Conservation (phyloP, 2,329 filamentous ascomycete species). For the Thielaviopsis euricoi region DNA sequence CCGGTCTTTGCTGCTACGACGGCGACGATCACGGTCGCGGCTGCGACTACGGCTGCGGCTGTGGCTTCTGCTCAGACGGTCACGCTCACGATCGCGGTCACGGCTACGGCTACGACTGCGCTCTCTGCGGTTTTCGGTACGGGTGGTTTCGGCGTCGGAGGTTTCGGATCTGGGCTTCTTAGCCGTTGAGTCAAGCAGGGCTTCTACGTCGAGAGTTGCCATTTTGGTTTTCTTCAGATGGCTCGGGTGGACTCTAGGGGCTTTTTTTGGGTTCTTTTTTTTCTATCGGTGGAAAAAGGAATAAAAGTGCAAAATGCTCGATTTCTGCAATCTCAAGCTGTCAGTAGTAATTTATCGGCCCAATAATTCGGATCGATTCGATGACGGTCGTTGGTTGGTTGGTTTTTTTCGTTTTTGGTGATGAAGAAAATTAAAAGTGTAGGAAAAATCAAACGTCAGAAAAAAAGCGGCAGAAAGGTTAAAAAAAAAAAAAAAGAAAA, state of each 20-base stretch:
- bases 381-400: too few relatives aligned
- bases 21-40: slow-evolving; percentile 67
- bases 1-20: slow-evolving; percentile 40
- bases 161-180: slow-evolving; percentile 31
- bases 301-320: not conserved
- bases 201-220: slow-evolving; percentile 60
- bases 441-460: not conserved
- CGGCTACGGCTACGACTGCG: slow-evolving; percentile 28
- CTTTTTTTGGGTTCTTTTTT: not conserved
- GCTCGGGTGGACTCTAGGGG: not conserved
- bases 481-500: not conserved
- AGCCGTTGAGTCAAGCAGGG: slow-evolving; percentile 72
- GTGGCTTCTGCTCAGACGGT: slow-evolving; percentile 47
- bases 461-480: not conserved
- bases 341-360: not conserved
- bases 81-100: slow-evolving; percentile 31
- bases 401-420: not conserved
- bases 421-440: not conserved
- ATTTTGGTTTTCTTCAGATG: slow-evolving; percentile 18
- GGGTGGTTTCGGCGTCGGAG: slow-evolving; percentile 40
- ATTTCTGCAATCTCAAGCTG: not conserved
- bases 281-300: not conserved
- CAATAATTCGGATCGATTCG: not conserved
- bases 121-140: slow-evolving; percentile 32
- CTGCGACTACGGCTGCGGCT: slow-evolving; percentile 61